Conservation (phyloP, 768 basidiomycete species). For the Tulasnella sp. region DNA sequence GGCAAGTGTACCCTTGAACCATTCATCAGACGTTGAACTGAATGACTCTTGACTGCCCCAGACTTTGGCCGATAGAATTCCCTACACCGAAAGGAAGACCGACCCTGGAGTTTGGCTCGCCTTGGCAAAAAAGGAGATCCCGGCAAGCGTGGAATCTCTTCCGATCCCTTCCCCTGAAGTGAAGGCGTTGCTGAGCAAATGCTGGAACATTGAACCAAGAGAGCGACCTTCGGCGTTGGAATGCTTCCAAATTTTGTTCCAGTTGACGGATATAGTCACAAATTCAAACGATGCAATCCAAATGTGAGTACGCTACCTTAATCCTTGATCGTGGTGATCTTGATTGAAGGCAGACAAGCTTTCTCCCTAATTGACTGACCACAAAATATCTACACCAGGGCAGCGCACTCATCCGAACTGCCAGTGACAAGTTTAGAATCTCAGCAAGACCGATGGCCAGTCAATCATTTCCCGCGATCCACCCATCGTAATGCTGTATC, state of each 20-base stretch:
- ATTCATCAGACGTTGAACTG: neutral
- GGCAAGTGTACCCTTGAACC: neutral
- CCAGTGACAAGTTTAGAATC: no score
- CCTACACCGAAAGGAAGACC: neutral
- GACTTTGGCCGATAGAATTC: neutral
- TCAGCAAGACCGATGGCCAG: no score
- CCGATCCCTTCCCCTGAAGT: neutral
- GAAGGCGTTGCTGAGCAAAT: neutral
- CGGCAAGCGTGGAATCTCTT: neutral
- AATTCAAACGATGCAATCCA: no score
- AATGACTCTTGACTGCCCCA: neutral
- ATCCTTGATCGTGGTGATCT: no score
- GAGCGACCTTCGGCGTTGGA: neutral
- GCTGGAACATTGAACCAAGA: neutral
- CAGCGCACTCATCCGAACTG: no score
- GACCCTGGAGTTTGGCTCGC: neutral
- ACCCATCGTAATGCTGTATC: no score
- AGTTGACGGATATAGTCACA: neutral
- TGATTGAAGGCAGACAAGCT: no score
- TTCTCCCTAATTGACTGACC: no score
- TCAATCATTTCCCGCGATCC: no score
- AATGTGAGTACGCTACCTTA: no score
- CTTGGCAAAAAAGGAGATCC: neutral
- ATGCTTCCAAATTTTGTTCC: neutral
- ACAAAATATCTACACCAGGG: no score